Base-by-base conservation (phyloP, 169 alveolate species). In the Plasmodium inui region DNA sequence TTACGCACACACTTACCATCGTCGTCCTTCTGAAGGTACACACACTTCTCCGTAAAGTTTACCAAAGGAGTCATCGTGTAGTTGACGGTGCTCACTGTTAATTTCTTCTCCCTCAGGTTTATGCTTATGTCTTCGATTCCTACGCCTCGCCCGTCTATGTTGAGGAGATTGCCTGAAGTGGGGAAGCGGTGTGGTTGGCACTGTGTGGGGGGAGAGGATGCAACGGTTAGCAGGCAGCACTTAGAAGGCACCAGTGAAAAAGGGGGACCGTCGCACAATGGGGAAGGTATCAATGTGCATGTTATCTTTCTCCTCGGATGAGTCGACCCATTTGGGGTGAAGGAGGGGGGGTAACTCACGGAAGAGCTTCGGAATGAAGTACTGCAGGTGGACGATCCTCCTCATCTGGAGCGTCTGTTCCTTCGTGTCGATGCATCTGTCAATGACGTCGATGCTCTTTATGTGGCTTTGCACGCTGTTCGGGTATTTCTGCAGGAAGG, bases 101-200 rank as follows among this genome's bases (percentile, higher is more conserved):
- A 8, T 5, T 84, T 61, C 70, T 84, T 84, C 53, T 61, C 53
- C 50, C 53, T 71, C 53, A 84, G 53, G 28, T 84, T 71, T 9
- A 84, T 50, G 8, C 9, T 12, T 22, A 84, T 84, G n/a, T 84
- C 83, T 39, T 84, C 92, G 30, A 84, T n/a, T 7, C 83, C 92
- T 84, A 84, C 26, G 30, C 92, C 92, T 9, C 34, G 44, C 6
- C 92, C 92, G 74, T 84, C 92, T 26, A 84, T 41, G 44, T 84
- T 84, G 32, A 84, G 74, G 1, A 84, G 34, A 12, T 84, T 84
- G 19, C 55, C 92, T 84, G 53, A 7, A 8, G 50, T 6, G 10
- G 34, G 37, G 34, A 19, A 7, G 55, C n/a, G 32, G 50, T n/a
- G n/a, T n/a, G n/a, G n/a, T n/a, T n/a, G n/a, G n/a, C n/a, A n/a